Conservation (phyloP, 2,329 filamentous ascomycete genomes). For the Sporothrix curviconia region DNA sequence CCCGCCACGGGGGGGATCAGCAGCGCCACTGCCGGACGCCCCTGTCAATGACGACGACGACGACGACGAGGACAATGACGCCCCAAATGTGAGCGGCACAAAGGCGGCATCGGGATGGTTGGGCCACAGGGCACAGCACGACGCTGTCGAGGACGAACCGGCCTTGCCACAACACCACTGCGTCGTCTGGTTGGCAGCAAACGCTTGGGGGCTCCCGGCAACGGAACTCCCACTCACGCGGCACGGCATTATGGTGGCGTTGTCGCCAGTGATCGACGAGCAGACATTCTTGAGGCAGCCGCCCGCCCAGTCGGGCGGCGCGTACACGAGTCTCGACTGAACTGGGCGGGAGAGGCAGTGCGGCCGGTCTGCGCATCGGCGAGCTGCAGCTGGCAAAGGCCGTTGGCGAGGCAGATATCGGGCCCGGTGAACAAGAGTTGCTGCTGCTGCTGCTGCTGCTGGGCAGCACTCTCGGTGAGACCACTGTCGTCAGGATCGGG, state of each 20-base stretch:
- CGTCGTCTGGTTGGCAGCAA: slow-evolving; percentile 12
- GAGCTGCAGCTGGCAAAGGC: slow-evolving; percentile 3
- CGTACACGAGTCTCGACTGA: slow-evolving; percentile 9
- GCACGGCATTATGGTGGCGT: slow-evolving; percentile 7
- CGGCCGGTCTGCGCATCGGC: slow-evolving; percentile 3
- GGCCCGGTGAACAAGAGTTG: background rate
- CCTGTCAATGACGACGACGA: background rate
- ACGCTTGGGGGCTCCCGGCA: too few species aligned
- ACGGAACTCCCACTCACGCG: background rate
- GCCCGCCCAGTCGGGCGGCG: slow-evolving; percentile 8
- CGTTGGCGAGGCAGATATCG: slow-evolving; percentile 10
- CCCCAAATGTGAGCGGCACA: slow-evolving; percentile 3
- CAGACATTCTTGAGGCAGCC: slow-evolving; percentile 11
- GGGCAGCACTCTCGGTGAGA: background rate
- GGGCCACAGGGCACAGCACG: slow-evolving; percentile 10
- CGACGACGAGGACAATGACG: background rate
- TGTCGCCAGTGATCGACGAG: background rate
- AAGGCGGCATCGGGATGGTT: slow-evolving; percentile 9
- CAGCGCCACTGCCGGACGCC: too few species aligned
- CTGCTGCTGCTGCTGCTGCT: background rate
- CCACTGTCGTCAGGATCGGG: background rate
- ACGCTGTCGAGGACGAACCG: background rate
- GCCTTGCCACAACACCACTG: slow-evolving; percentile 12
- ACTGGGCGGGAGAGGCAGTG: background rate
- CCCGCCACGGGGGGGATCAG: background rate